Base-by-base conservation (phyloP, 1,284 basidiomycete species). In the Xerocomus nothofagi region DNA sequence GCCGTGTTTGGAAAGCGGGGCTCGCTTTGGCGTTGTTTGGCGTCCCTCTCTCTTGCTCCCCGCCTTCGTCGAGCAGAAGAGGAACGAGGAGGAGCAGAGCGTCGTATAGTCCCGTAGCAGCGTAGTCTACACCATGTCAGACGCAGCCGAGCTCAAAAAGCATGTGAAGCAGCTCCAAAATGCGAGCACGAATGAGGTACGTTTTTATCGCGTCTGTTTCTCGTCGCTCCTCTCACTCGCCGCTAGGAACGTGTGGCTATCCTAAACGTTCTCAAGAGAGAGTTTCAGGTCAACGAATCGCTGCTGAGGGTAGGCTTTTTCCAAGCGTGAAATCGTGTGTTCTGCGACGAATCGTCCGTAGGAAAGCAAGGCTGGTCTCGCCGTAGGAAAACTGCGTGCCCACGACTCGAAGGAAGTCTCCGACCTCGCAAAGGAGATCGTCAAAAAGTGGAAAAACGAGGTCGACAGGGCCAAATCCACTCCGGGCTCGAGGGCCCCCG, bases 281-380 rank as follows among this genome's bases (percentile, higher is more conserved):
- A 90, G 38, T 86, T 87, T 47, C 77, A 81, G 62, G 89, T 95
- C 38, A 93, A 87, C 54, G 95, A 98, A 76, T 79, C 88, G 31
- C 71, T 96, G 14, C 78, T 98, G 45, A 82, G 94, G 74, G 94
- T 95, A 67, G 64, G 90, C 80, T 58, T 71, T 71, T 32, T 10
- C 6, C 21, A 10, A 52, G 65, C 62, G 63, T 49, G 47, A 49
- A 21, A n/a, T n/a, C 15, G 32, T 27, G 29, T 24, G 31, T 49
- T 56, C 47, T 1, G 6, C 39, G 32, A 40, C 50, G n/a, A n/a
- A n/a, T n/a, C n/a, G 21, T 49, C 44, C 42, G 40, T 43, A 92
- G 91, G 90, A 92, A 69, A 93, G 91, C 62, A 93, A 91, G 73
- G 91, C 91, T 4, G 95, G 95, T 51, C 76, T 97, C 11, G 91